Evolutionary conservation across 768 basidiomycete species (phyloP).

Genomic region (Lactarius vividus): DNA sequence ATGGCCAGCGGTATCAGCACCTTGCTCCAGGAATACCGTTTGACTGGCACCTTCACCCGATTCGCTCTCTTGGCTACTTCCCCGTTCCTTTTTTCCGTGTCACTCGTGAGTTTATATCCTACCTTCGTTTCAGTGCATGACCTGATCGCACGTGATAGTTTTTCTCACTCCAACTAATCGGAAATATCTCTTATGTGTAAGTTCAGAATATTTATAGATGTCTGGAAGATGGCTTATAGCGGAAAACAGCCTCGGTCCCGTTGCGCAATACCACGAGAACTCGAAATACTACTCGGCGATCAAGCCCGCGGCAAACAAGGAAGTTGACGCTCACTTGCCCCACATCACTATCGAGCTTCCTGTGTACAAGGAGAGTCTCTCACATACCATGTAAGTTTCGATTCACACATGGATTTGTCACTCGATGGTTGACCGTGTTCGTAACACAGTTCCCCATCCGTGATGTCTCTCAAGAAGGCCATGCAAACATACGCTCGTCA

Average conservation of each 20-base stretch:
- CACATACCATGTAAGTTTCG: constrained; percentile 70
- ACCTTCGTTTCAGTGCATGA: constrained; percentile 5
- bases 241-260: constrained; percentile 62
- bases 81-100: constrained; percentile 75
- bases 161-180: constrained; percentile 66
- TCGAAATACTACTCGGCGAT: constrained; percentile 78
- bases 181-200: constrained; percentile 64
- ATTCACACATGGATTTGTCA: too few species aligned
- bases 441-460: constrained; percentile 58
- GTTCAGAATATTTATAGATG: constrained; percentile 28
- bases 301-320: constrained; percentile 57
- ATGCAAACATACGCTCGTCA: constrained; percentile 89
- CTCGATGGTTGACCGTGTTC: constrained; percentile 2
- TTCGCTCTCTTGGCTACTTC: constrained; percentile 63
- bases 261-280: constrained; percentile 83
- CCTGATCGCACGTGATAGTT: constrained; percentile 45
- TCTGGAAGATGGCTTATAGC: not conserved
- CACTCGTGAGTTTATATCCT: constrained; percentile 48
- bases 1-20: constrained; percentile 57
- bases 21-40: constrained; percentile 61
- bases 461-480: constrained; percentile 76
- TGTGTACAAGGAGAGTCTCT: constrained; percentile 83
- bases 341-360: constrained; percentile 82
- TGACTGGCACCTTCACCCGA: constrained; percentile 61
- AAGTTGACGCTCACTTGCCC: constrained; percentile 61